A percentile compares a stretch with the other conserved stretches of the same genome.
Conservation (phyloP, 257 asterid species). For the Buddleja alternifolia region DNA sequence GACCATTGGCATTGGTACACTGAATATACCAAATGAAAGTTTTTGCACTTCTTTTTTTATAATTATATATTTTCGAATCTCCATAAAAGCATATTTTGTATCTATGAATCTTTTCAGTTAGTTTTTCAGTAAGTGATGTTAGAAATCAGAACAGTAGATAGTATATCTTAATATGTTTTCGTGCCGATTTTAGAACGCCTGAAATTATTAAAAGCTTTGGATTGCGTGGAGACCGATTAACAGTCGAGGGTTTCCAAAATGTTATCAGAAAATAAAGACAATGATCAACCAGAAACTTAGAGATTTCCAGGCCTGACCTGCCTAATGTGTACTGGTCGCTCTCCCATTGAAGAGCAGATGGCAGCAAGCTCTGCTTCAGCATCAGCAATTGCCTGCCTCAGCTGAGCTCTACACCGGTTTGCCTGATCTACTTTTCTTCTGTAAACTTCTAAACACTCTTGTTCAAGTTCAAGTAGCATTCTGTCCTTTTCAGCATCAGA, state of each 20-base stretch:
- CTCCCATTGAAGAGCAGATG: constrained; percentile 89
- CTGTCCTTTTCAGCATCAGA: constrained; percentile 69
- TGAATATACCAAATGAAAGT: constrained; percentile 14
- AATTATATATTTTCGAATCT: neutral
- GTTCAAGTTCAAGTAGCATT: constrained; percentile 75
- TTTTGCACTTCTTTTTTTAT: neutral
- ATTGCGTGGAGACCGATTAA: neutral
- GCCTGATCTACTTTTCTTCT: constrained; percentile 88
- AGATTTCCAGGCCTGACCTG: constrained; percentile 52
- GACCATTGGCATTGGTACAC: neutral
- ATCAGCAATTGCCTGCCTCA: constrained; percentile 87
- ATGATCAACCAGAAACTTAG: neutral
- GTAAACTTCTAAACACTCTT: constrained; percentile 81
- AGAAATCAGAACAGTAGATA: constrained; percentile 4
- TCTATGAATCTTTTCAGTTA: neutral
- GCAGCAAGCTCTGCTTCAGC: constrained; percentile 94
- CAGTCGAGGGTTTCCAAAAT: neutral
- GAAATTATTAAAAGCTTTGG: constrained; percentile 3
- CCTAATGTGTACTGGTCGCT: constrained; percentile 83
- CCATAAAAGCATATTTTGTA: neutral
- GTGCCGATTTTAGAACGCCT: neutral
- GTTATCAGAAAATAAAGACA: neutral
- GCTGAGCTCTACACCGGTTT: constrained; percentile 75
- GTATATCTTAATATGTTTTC: neutral
- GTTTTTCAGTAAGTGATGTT: neutral